phyloP scores from a whole-genome alignment of 2,329 filamentous ascomycete species.

The Hymenoscyphus repandus region DNA sequence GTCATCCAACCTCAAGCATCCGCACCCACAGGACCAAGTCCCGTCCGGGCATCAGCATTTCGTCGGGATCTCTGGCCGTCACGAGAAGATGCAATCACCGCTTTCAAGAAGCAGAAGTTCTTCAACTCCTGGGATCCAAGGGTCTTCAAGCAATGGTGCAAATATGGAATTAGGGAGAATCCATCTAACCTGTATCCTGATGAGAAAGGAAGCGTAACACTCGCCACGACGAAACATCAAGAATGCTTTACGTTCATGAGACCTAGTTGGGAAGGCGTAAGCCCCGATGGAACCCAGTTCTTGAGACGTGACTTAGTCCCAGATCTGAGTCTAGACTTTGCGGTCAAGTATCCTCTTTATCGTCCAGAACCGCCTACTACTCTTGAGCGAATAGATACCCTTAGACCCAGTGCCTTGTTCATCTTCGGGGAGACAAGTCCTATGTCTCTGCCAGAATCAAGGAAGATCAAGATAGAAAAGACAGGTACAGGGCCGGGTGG shows the following conservation, averaged over 20 bases:
- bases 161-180: conserved; percentile 68
- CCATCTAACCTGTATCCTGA: conserved; percentile 57
- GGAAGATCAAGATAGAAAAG: conserved; percentile 53
- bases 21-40: conserved; percentile 32
- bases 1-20: conserved; percentile 57
- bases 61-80: conserved; percentile 82
- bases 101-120: conserved; percentile 66
- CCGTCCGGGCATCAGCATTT: conserved; percentile 58
- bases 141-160: conserved; percentile 68
- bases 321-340: conserved; percentile 19
- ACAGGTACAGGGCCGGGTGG: conserved; percentile 65
- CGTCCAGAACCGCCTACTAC: conserved; percentile 57
- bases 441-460: conserved; percentile 46
- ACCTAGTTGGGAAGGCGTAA: conserved; percentile 43
- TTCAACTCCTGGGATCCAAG: conserved; percentile 79
- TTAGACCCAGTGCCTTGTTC: conserved; percentile 64
- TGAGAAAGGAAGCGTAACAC: conserved; percentile 50
- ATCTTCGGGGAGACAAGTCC: conserved; percentile 59
- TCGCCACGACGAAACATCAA: conserved; percentile 80
- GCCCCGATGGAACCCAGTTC: conserved; percentile 31
- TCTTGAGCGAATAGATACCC: conserved; percentile 49
- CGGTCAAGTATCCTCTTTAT: conserved; percentile 51
- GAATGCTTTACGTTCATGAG: conserved; percentile 77
- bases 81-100: conserved; percentile 57
- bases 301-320: conserved; percentile 44